Percentiles rank a stretch among this genome's conserved stretches.
These are phyloP conservation scores for Taphrina deformans DNA, from an alignment of 1,139 yeast genomes.

Conservation along the genomic window DNA sequence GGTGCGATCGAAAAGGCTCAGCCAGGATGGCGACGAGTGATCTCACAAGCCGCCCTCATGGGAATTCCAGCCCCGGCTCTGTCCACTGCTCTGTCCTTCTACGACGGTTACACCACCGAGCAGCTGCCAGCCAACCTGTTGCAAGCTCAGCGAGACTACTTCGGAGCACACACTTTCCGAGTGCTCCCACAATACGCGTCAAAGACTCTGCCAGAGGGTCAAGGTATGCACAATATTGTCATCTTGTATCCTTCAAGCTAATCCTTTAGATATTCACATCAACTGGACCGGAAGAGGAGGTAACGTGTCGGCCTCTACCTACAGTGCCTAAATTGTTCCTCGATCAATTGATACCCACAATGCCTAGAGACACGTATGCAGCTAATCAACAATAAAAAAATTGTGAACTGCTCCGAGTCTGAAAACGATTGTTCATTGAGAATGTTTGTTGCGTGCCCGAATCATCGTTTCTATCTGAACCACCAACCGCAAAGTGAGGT, in stretches of 20 bases:
- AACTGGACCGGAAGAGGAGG: conserved; percentile 99
- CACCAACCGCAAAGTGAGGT: too few relatives aligned
- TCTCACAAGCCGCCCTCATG: conserved; percentile 71
- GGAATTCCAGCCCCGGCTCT: conserved; percentile 99
- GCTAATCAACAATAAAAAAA: neutral
- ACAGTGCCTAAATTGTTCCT: conserved; percentile 66
- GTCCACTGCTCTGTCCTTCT: conserved; percentile 94
- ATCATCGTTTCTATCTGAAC: too few relatives aligned
- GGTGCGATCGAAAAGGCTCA: conserved; percentile 92
- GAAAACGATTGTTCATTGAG: too few relatives aligned
- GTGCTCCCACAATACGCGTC: conserved; percentile 84
- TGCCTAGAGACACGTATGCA: neutral
- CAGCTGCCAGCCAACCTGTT: conserved; percentile 94
- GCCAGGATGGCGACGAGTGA: conserved; percentile 88
- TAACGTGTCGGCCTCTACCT: conserved; percentile 90
- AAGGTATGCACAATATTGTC: conserved; percentile 63
- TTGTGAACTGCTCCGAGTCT: neutral
- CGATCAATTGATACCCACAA: neutral
- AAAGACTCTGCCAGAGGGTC: conserved; percentile 71
- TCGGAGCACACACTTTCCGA: conserved; percentile 98
- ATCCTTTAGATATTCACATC: conserved; percentile 45
- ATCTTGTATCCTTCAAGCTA: too few relatives aligned
- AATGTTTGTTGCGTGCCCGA: neutral
- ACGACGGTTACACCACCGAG: conserved; percentile 97
- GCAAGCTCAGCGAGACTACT: conserved; percentile 99